phyloP scores from a whole-genome alignment of 2,329 filamentous ascomycete genomes.

The Fusarium fujikuroi region DNA sequence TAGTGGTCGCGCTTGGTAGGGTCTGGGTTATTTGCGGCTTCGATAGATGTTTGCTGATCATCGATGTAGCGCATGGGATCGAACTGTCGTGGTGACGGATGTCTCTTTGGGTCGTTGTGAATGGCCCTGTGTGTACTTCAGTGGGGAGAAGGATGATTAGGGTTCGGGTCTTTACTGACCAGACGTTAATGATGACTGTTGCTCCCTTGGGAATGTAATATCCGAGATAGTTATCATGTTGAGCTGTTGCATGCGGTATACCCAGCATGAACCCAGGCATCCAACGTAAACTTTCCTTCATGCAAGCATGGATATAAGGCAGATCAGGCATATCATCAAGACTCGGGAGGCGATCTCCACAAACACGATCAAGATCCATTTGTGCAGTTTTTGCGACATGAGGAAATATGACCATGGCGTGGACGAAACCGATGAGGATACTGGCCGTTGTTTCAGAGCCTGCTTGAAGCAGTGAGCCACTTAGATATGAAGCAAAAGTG shows the following conservation, averaged over 20 bases:
- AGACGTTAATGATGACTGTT: background rate
- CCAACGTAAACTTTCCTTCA: background rate
- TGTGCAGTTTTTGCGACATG: background rate
- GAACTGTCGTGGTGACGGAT: background rate
- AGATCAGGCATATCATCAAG: background rate
- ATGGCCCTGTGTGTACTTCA: background rate
- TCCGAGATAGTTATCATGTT: background rate
- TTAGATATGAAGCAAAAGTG: background rate
- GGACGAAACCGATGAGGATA: background rate
- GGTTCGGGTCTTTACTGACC: background rate
- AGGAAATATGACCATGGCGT: background rate
- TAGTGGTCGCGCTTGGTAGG: background rate
- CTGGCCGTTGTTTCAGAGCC: background rate
- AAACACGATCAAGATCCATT: background rate
- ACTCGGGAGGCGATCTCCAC: accelerated
- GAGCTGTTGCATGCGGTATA: background rate
- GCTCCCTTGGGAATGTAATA: background rate
- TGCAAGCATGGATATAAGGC: background rate
- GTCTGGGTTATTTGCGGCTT: background rate
- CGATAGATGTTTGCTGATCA: background rate
- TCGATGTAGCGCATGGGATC: background rate
- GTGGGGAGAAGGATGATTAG: accelerated
- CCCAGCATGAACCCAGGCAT: background rate
- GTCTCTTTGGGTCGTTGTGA: background rate
- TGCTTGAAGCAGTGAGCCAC: background rate